Percentiles rank a stretch among this genome's conserved stretches.
These are phyloP conservation scores for Fusarium citri DNA, from an alignment of 2,329 filamentous ascomycete genomes.

Conservation along the genomic window DNA sequence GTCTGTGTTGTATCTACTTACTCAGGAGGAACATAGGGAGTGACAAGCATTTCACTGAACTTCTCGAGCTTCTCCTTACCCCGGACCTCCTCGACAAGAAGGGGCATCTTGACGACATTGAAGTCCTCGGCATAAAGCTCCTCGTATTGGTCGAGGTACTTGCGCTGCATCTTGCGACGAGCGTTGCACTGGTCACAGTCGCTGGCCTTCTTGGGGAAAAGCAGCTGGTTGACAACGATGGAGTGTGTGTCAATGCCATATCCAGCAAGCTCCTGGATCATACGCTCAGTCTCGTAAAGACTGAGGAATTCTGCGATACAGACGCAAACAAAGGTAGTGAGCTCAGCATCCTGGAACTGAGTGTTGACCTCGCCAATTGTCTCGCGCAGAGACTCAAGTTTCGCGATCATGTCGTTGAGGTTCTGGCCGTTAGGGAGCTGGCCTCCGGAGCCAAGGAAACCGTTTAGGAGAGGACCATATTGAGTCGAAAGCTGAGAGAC, in stretches of 20 bases:
- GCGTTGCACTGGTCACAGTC: constrained; percentile 96
- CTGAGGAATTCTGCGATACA: constrained; percentile 98
- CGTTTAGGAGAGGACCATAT: constrained; percentile 95
- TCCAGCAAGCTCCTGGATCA: constrained; percentile 96
- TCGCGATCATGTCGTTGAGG: constrained; percentile 90
- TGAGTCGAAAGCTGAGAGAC: constrained; percentile 92
- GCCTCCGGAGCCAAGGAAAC: constrained; percentile 83
- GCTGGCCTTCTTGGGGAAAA: constrained; percentile 88
- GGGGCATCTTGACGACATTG: constrained; percentile 98
- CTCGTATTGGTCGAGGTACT: constrained; percentile 98
- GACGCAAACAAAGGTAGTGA: constrained; percentile 98
- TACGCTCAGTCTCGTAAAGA: constrained; percentile 98
- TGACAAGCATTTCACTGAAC: constrained; percentile 87
- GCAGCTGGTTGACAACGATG: constrained; percentile 97
- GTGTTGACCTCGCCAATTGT: constrained; percentile 97
- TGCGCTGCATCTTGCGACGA: constrained; percentile 97
- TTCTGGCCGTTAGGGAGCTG: constrained; percentile 90
- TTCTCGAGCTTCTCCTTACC: constrained; percentile 94
- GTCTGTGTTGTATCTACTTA: constrained; percentile 37
- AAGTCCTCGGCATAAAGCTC: constrained; percentile 96
- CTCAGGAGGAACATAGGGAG: constrained; percentile 77
- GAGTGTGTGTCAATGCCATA: constrained; percentile 97
- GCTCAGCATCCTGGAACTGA: constrained; percentile 96
- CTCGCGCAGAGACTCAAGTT: constrained; percentile 91
- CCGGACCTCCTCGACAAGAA: constrained; percentile 93